A percentile compares a stretch with the other conserved stretches of the same genome.
phyloP scores from a whole-genome alignment of 1,139 yeast species.

The Lodderomyces oxycetoniae region DNA sequence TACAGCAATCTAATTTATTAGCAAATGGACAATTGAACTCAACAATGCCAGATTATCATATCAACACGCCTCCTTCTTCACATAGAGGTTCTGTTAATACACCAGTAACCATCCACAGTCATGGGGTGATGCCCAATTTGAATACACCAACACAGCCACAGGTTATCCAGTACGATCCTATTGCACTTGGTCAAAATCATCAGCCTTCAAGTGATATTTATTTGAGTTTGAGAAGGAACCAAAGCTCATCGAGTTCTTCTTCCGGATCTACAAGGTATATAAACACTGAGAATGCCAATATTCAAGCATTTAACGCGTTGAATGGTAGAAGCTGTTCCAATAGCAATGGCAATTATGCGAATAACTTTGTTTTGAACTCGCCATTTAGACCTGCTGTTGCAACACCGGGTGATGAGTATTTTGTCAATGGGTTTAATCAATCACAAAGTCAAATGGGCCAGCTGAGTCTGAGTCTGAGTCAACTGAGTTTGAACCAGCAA shows the following conservation, averaged over 20 bases:
- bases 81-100: conserved; percentile 30
- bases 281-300: conserved; percentile 35
- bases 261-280: conserved; percentile 16
- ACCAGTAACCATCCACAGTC: not conserved
- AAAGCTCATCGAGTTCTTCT: conserved; percentile 3
- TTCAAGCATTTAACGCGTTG: conserved; percentile 26
- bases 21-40: conserved; percentile 21
- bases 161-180: not conserved
- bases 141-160: conserved; percentile 11
- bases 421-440: conserved; percentile 15
- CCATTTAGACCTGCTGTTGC: conserved; percentile 41
- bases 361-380: conserved; percentile 29
- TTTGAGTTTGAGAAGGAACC: conserved; percentile 1
- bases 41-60: conserved; percentile 41
- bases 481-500: conserved; percentile 7
- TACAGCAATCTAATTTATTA: not conserved
- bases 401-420: conserved; percentile 36
- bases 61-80: conserved; percentile 38
- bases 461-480: conserved; percentile 1
- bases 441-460: conserved; percentile 3
- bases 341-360: not conserved
- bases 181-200: not conserved
- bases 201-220: conserved; percentile 1
- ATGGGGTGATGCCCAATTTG: conserved; percentile 4
- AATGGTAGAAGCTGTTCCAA: conserved; percentile 16